These are phyloP conservation scores for Eutrema yunnanense DNA, from an alignment of 345 rosid genomes.

Conservation along the genomic window DNA sequence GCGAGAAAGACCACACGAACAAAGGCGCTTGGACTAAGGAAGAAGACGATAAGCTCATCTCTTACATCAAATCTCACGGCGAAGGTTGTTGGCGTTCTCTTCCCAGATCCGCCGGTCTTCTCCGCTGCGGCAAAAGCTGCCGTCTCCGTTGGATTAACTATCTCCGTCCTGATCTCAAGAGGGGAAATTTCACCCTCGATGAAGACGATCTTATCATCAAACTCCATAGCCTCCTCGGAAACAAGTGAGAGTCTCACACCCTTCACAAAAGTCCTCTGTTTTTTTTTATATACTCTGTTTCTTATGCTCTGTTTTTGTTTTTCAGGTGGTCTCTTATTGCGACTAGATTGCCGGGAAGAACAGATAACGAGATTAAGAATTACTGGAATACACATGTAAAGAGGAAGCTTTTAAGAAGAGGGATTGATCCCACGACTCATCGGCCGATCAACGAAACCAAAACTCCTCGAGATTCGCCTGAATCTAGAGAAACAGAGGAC, in stretches of 20 bases:
- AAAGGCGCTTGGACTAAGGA: constrained; percentile 65
- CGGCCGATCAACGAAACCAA: constrained; percentile 45
- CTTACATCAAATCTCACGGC: constrained; percentile 56
- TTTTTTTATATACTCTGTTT: not conserved
- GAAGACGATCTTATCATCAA: constrained; percentile 65
- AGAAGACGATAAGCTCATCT: constrained; percentile 44
- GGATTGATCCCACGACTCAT: constrained; percentile 75
- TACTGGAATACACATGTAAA: constrained; percentile 86
- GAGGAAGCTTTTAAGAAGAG: constrained; percentile 71
- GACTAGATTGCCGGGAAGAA: constrained; percentile 74
- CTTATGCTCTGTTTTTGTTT: not conserved
- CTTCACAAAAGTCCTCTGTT: not conserved
- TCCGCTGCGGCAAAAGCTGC: constrained; percentile 62
- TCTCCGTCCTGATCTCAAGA: constrained; percentile 57
- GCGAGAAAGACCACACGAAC: constrained; percentile 64
- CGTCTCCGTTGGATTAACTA: constrained; percentile 69
- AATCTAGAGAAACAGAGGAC: constrained; percentile 9
- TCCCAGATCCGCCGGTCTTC: constrained; percentile 61
- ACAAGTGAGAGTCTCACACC: constrained; percentile 32
- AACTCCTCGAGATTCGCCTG: not conserved
- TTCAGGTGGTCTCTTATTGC: constrained; percentile 80
- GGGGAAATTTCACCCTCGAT: constrained; percentile 53
- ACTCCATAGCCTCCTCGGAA: constrained; percentile 56
- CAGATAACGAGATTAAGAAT: constrained; percentile 81
- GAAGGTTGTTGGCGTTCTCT: constrained; percentile 74